These are phyloP conservation scores for Trametes cinnabarina DNA, from an alignment of 768 basidiomycete genomes.

Conservation along the genomic window DNA sequence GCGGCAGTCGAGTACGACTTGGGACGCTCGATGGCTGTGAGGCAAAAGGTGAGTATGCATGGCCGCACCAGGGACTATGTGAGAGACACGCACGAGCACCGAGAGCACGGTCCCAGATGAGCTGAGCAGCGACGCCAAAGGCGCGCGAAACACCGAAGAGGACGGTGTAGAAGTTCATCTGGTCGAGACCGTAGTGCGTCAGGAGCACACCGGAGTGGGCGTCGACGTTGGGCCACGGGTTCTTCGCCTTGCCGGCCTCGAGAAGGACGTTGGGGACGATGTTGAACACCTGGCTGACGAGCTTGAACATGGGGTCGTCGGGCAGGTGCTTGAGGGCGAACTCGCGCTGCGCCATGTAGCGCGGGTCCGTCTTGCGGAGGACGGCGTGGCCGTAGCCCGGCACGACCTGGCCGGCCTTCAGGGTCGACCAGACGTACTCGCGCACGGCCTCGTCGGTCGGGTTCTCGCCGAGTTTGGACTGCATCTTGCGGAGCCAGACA, in stretches of 20 bases:
- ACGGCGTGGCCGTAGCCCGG: slow-evolving; percentile 91
- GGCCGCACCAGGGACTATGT: no score
- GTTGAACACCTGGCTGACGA: slow-evolving; percentile 86
- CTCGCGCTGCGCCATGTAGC: slow-evolving; percentile 87
- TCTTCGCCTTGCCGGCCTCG: slow-evolving; percentile 90
- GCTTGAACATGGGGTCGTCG: slow-evolving; percentile 88
- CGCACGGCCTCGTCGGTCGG: slow-evolving; percentile 85
- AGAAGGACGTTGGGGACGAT: slow-evolving; percentile 89
- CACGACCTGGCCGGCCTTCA: slow-evolving; percentile 91
- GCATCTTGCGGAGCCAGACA: slow-evolving; percentile 93
- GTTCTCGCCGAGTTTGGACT: slow-evolving; percentile 79
- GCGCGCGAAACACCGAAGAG: slow-evolving; percentile 96
- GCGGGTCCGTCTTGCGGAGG: slow-evolving; percentile 87
- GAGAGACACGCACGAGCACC: slow-evolving; percentile 69
- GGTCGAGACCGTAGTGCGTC: slow-evolving; percentile 79
- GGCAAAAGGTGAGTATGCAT: background rate
- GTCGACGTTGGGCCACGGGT: slow-evolving; percentile 97
- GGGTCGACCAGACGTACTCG: slow-evolving; percentile 92
- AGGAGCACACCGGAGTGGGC: slow-evolving; percentile 92
- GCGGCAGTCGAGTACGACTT: slow-evolving; percentile 86
- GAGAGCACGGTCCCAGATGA: slow-evolving; percentile 92
- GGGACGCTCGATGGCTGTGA: slow-evolving; percentile 77
- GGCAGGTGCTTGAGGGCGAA: slow-evolving; percentile 86
- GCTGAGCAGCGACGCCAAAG: slow-evolving; percentile 83
- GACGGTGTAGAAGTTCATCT: slow-evolving; percentile 98